Percentiles rank a stretch among this genome's conserved stretches.
Conservation (phyloP, 768 basidiomycete genomes). For the Suillus alpinus region DNA sequence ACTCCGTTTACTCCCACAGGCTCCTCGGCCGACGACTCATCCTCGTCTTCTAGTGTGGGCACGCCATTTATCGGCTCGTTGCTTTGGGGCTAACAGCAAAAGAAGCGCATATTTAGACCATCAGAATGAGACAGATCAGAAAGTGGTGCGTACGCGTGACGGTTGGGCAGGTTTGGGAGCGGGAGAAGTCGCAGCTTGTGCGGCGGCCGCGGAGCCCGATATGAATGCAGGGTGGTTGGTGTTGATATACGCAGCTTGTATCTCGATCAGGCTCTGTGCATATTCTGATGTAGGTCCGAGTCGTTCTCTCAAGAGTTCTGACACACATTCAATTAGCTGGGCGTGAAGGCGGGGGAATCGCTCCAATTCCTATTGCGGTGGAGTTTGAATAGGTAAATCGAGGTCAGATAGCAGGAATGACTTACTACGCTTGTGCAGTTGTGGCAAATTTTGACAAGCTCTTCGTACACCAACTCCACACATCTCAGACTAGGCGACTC, state of each 20-base stretch:
- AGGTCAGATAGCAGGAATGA: conserved; percentile 8
- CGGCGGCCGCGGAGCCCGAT: conserved; percentile 65
- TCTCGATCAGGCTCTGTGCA: conserved; percentile 90
- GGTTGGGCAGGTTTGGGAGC: conserved; percentile 42
- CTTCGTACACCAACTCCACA: conserved; percentile 97
- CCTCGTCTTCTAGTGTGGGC: conserved; percentile 55
- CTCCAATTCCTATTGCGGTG: conserved; percentile 72
- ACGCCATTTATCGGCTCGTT: conserved; percentile 60
- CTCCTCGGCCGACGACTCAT: conserved; percentile 61
- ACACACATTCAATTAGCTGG: conserved; percentile 94
- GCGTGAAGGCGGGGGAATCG: conserved; percentile 93
- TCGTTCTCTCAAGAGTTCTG: conserved; percentile 90
- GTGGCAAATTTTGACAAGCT: conserved; percentile 98
- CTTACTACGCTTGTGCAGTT: conserved; percentile 89
- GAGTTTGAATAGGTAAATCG: background rate
- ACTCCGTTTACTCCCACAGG: conserved; percentile 51
- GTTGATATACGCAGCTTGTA: conserved; percentile 99
- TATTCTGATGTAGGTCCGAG: conserved; percentile 97
- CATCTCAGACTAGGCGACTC: conserved; percentile 94
- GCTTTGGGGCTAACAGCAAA: conserved; percentile 52
- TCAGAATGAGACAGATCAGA: conserved; percentile 12
- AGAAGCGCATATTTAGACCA: conserved; percentile 12
- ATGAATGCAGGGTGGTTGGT: conserved; percentile 98
- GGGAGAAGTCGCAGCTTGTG: conserved; percentile 44
- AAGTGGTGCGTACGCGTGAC: conserved; percentile 47